phyloP scores from a whole-genome alignment of 768 basidiomycete species.

The Cystobasidium onofrii region DNA sequence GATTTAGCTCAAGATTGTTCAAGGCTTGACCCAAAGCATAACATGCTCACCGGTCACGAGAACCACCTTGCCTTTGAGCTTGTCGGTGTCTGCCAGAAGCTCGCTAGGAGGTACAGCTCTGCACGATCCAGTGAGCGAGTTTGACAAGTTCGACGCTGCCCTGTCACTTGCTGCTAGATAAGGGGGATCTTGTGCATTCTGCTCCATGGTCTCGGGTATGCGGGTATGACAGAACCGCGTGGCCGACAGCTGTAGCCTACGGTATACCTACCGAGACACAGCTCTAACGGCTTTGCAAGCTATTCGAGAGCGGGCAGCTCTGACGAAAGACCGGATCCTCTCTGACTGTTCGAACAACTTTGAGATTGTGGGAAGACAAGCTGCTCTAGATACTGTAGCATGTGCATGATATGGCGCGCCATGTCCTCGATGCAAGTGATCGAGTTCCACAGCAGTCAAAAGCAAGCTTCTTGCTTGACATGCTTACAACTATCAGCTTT shows the following conservation, averaged over 20 bases:
- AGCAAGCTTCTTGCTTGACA: background rate
- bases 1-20: background rate
- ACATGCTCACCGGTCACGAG: conserved; percentile 24
- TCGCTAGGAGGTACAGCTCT: conserved; percentile 12
- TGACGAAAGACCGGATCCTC: too few relatives aligned
- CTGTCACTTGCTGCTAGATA: background rate
- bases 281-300: too few relatives aligned
- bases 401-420: too few relatives aligned
- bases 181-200: background rate
- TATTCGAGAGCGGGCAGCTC: too few relatives aligned
- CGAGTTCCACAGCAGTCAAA: background rate
- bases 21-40: background rate
- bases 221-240: background rate
- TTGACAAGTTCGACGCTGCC: background rate
- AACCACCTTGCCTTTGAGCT: conserved; percentile 22
- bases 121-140: background rate
- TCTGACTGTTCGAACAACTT: too few relatives aligned
- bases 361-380: too few relatives aligned
- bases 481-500: too few relatives aligned
- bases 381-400: too few relatives aligned
- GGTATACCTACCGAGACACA: too few relatives aligned
- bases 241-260: background rate
- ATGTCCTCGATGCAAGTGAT: too few relatives aligned
- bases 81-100: conserved; percentile 6
- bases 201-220: background rate